Conservation (phyloP, 306 rosid genomes). For the Prunus davidiana region DNA sequence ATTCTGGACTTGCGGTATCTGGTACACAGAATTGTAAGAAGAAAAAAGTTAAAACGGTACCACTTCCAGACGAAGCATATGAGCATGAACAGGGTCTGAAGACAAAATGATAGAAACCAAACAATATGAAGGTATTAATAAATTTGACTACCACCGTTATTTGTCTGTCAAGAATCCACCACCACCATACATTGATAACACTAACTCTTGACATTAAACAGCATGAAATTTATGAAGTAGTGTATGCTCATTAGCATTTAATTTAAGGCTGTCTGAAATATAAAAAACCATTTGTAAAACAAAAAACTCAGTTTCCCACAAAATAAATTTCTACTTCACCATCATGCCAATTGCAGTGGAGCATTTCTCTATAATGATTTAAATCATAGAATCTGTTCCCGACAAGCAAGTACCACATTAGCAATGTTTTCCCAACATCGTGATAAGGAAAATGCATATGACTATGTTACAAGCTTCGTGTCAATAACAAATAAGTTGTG, state of each 20-base stretch:
- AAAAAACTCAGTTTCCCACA: not conserved
- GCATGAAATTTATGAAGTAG: not conserved
- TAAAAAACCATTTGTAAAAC: not conserved
- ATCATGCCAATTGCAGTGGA: not conserved
- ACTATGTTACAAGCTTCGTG: not conserved
- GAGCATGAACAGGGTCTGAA: slow-evolving; percentile 19
- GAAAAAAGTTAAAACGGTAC: not conserved
- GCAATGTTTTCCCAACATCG: not conserved
- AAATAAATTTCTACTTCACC: not conserved
- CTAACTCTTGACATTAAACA: not conserved
- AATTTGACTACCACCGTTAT: not conserved
- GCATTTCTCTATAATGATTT: not conserved
- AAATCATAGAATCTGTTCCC: not conserved
- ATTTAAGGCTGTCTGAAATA: not conserved
- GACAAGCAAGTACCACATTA: not conserved
- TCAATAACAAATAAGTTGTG: not conserved
- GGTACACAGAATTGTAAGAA: slow-evolving; percentile 15
- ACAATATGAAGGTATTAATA: not conserved
- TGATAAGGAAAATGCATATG: not conserved
- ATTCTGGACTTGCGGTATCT: slow-evolving; percentile 76
- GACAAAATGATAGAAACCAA: slow-evolving; percentile 6
- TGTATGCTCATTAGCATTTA: not conserved
- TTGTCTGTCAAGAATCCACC: not conserved
- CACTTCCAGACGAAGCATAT: not conserved
- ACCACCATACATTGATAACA: not conserved